Conservation (phyloP, 2,329 filamentous ascomycete genomes). For the Fusarium sp. region DNA sequence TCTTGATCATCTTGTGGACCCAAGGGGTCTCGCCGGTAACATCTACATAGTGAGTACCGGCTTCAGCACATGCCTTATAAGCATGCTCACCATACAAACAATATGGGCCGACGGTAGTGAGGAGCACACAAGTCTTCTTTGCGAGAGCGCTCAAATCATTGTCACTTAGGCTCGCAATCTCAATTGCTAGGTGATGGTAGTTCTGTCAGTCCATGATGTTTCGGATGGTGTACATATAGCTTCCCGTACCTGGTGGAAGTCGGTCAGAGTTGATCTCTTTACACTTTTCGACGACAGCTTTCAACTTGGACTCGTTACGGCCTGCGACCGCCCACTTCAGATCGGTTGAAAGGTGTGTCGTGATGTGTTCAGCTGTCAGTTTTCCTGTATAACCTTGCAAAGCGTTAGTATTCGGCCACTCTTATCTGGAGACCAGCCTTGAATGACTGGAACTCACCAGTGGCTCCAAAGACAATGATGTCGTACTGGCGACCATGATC, state of each 20-base stretch:
- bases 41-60: slow-evolving; percentile 75
- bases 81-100: slow-evolving; percentile 67
- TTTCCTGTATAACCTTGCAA: slow-evolving; percentile 83
- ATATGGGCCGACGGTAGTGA: slow-evolving; percentile 73
- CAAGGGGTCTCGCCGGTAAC: slow-evolving; percentile 72
- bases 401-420: slow-evolving; percentile 20
- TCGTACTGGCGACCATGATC: slow-evolving; percentile 68
- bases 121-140: slow-evolving; percentile 68
- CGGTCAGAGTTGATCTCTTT: slow-evolving; percentile 77
- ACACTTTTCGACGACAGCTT: slow-evolving; percentile 75
- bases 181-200: slow-evolving; percentile 58
- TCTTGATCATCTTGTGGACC: slow-evolving; percentile 70
- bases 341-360: slow-evolving; percentile 76
- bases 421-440: neutral
- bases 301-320: slow-evolving; percentile 81
- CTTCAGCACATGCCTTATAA: slow-evolving; percentile 72
- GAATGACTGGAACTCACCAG: slow-evolving; percentile 57
- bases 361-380: slow-evolving; percentile 81
- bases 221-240: neutral
- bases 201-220: neutral
- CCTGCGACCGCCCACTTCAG: slow-evolving; percentile 91
- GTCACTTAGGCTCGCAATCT: slow-evolving; percentile 64
- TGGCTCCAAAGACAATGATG: slow-evolving; percentile 69
- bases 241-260: slow-evolving; percentile 71
- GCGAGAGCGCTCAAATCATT: slow-evolving; percentile 62